phyloP scores from a whole-genome alignment of 176 grass and related monocot genomes.

The Aegilops tauschii region DNA sequence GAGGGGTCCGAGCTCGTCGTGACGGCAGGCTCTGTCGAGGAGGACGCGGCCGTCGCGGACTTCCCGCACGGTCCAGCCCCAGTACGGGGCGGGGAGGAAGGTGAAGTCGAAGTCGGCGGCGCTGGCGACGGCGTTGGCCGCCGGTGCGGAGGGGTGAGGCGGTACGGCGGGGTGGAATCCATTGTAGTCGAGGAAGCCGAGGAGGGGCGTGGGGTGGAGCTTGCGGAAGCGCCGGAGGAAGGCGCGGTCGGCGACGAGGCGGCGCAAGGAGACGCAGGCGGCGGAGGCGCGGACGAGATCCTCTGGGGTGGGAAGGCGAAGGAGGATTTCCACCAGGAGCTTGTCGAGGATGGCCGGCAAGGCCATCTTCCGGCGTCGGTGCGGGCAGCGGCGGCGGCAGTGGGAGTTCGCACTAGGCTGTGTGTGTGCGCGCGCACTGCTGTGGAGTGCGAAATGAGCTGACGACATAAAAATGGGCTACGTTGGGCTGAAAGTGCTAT shows the following conservation, averaged over 20 bases:
- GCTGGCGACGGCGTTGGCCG: background rate
- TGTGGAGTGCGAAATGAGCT: too few species aligned
- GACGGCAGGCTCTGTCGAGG: too few species aligned
- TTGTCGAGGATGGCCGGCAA: background rate
- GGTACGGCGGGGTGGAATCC: background rate
- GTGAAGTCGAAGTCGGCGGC: background rate
- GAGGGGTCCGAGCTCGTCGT: too few species aligned
- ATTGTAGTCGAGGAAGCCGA: background rate
- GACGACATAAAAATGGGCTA: too few species aligned
- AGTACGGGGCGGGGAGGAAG: background rate
- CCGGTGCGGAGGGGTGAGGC: background rate
- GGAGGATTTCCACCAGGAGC: background rate
- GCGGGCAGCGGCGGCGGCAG: too few species aligned
- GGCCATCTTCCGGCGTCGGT: too few species aligned
- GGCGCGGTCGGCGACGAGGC: background rate
- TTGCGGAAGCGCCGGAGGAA: background rate
- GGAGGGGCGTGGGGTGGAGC: background rate
- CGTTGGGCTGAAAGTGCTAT: too few species aligned
- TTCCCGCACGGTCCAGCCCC: too few species aligned
- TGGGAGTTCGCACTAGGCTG: too few species aligned
- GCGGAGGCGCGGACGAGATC: background rate
- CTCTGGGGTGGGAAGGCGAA: background rate
- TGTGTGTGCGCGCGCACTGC: too few species aligned
- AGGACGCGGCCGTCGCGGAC: too few species aligned
- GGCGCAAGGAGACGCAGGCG: background rate